Evolutionary conservation across 345 rosid species (phyloP), one percentile per base, ranked within the genome.

Genomic region (Gossypium arboreum): DNA sequence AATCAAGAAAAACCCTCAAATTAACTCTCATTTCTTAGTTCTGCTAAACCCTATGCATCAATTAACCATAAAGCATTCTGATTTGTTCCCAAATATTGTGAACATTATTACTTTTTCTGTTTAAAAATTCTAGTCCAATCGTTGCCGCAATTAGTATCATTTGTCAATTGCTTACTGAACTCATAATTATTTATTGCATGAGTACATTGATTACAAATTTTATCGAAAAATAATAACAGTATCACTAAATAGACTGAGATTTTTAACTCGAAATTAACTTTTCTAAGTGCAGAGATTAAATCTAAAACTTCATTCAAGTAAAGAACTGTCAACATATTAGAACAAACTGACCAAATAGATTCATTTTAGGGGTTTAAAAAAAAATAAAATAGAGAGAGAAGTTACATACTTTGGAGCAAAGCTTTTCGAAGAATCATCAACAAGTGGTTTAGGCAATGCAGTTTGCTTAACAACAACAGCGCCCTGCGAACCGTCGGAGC

Each of bases 321-420:
- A 7, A 34, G 7, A 34, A 5, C 41, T 1, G 41, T 5, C 41
- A 34, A 34, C 41, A 34, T 34, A 34, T 34, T 34, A 34, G 41
- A 34, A 57, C 29, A 57, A 20, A 10, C 22, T 27, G n/a, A 39
- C 64, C 41, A 60, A 25, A 60, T 2, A 25, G 22, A 25, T 60
- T 34, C 41, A 25, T 60, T 25, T 4, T 25, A 2, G 17, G 7
- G 41, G 41, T 34, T 34, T 34, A 4, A 34, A 27, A 24, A 29
- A 2, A 29, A 3, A 34, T 20, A 20, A 27, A 3, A 12, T 1
- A 24, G 25, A 50, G 22, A 50, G 43, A 9, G 70, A 1, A 58
- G 16, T 16, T 17, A 43, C 82, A 63, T 84, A 90, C 94, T 77
- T 84, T 6, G 89, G 77, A 54, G 85, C 81, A 63, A 48, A 56